phyloP scores from a whole-genome alignment of 345 rosid species.

The Abelmoschus esculentus region DNA sequence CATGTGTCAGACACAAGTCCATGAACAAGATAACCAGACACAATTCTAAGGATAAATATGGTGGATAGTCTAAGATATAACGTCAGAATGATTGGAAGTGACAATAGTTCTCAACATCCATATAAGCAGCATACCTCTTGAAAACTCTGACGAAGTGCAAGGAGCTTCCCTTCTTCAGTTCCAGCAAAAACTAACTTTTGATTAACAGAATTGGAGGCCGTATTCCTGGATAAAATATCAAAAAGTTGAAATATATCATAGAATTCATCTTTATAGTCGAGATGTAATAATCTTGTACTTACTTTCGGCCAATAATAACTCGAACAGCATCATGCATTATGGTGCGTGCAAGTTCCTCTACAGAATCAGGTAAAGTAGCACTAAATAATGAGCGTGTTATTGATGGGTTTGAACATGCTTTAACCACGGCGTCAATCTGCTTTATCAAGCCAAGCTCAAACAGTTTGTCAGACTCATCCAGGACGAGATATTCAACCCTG shows the following conservation, averaged over 20 bases:
- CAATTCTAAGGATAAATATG: background rate
- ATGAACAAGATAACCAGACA: background rate
- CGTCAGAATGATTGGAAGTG: background rate
- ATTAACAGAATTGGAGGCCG: constrained; percentile 73
- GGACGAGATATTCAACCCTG: constrained; percentile 92
- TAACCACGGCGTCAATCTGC: constrained; percentile 85
- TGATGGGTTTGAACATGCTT: constrained; percentile 88
- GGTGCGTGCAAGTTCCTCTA: constrained; percentile 91
- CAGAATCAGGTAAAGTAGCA: constrained; percentile 93
- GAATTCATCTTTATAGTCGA: background rate
- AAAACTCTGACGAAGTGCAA: constrained; percentile 92
- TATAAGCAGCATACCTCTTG: constrained; percentile 50
- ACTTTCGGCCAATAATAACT: constrained; percentile 89
- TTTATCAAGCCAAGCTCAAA: constrained; percentile 80
- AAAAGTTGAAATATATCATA: constrained; percentile 3
- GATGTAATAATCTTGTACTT: constrained; percentile 22
- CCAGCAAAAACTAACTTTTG: constrained; percentile 87
- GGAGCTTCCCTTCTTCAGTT: constrained; percentile 87
- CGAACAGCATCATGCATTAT: constrained; percentile 96
- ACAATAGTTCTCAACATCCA: background rate
- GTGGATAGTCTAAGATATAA: background rate
- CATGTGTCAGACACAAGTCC: too few relatives aligned
- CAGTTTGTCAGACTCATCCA: constrained; percentile 97
- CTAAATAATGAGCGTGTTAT: constrained; percentile 78
- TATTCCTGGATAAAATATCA: constrained; percentile 50